Conservation (phyloP, 179 eudicot species). For the Spergularia azorica region DNA sequence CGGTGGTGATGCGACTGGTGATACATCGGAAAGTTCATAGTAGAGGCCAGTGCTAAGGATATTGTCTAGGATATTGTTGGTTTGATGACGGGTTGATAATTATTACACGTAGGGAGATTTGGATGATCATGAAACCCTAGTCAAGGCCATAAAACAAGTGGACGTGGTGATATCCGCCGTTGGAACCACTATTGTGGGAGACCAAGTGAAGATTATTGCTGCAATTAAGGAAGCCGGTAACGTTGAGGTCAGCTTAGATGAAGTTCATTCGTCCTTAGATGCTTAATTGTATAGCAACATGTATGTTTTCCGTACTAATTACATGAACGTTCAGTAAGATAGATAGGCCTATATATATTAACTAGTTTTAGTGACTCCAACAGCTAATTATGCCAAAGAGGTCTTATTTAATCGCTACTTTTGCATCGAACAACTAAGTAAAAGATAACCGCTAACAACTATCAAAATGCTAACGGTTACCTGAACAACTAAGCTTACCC, state of each 20-base stretch:
- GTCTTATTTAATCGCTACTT: no score
- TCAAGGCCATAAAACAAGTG: slow-evolving; percentile 53
- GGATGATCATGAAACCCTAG: slow-evolving; percentile 46
- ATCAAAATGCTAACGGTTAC: no score
- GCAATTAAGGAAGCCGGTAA: slow-evolving; percentile 69
- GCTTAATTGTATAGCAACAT: background rate
- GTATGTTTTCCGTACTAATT: background rate
- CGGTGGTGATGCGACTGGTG: no score
- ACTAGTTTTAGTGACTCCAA: no score
- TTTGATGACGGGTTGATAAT: background rate
- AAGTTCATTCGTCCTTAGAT: background rate
- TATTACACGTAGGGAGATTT: slow-evolving; percentile 43
- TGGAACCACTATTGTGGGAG: slow-evolving; percentile 30
- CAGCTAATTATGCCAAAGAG: no score
- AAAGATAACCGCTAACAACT: no score
- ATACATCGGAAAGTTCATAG: no score
- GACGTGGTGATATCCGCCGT: slow-evolving; percentile 60
- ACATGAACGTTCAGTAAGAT: no score
- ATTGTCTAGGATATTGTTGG: background rate
- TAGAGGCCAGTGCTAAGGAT: no score
- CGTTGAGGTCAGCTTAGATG: slow-evolving; percentile 43
- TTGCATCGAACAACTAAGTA: no score
- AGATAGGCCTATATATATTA: no score
- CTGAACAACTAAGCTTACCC: no score
- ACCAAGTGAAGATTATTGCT: slow-evolving; percentile 53